These are phyloP conservation scores for Furcasterigmium furcatum DNA, from an alignment of 2,329 filamentous ascomycete species.

Conservation along the genomic window DNA sequence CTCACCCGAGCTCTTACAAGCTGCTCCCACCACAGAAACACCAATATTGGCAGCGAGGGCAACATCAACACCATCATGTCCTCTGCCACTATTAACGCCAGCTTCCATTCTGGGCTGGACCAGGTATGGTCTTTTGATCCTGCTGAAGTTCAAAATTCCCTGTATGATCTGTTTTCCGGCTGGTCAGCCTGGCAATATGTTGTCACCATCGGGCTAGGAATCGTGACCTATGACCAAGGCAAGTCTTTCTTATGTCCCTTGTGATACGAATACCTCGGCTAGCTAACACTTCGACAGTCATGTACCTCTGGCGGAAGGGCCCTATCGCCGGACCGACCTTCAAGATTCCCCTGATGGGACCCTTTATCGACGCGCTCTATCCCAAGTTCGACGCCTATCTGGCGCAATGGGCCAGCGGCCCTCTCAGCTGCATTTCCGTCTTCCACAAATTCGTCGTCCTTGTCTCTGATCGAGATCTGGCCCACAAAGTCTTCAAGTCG, in stretches of 20 bases:
- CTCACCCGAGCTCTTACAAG: no score
- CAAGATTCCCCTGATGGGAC: constrained; percentile 70
- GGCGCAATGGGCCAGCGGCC: constrained; percentile 74
- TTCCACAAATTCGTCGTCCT: constrained; percentile 90
- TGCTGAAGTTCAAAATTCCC: neutral
- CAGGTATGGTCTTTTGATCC: constrained; percentile 5
- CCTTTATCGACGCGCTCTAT: constrained; percentile 71
- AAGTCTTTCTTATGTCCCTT: neutral
- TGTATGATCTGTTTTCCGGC: constrained; percentile 3
- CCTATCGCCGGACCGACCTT: constrained; percentile 59
- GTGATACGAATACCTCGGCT: neutral
- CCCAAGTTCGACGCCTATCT: constrained; percentile 73
- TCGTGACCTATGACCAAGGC: constrained; percentile 38
- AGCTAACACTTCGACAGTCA: constrained; percentile 35
- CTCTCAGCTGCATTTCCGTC: constrained; percentile 76
- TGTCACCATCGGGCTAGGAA: constrained; percentile 23
- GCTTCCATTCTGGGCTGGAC: neutral
- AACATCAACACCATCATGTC: neutral
- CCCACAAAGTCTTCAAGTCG: constrained; percentile 80
- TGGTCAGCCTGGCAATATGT: constrained; percentile 25
- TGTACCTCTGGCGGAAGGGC: constrained; percentile 60
- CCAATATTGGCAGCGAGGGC: no score
- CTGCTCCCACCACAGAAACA: no score
- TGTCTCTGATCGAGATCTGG: constrained; percentile 72
- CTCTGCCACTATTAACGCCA: neutral